Base-by-base conservation (phyloP, 163 green algal genomes). In the Scenedesmus sp. region DNA sequence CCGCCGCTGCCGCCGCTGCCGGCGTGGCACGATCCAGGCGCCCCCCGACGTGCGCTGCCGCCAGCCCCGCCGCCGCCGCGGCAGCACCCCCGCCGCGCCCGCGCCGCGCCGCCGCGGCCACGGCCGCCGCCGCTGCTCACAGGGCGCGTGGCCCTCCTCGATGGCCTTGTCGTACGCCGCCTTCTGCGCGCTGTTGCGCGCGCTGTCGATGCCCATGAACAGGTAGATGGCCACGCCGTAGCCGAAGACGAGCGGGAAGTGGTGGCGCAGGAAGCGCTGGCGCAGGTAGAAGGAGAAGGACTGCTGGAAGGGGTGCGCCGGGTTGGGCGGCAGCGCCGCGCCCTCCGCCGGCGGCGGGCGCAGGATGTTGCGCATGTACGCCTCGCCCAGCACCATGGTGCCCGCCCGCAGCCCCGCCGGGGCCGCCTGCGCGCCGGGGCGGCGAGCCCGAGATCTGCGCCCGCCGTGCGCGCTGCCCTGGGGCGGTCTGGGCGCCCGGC, bases 231-330 rank as follows among this genome's bases (percentile, higher is more conserved):
- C 75, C 33, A 89, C 86, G n/a, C 26, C 77, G 50, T 78, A 83
- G n/a, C 77, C 77, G 28, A 77, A 44, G 18, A 77, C 58, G 4
- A 83, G 58, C 14, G 77, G 45, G 4, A 22, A 57, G 29, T 83
- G 77, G 66, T 83, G 44, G 66, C 78, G 78, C 22, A 78, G 26
- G 20, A 83, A 83, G 13, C 77, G 77, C 58, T 83, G 66, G 48
- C 77, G 62, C 20, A 83, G 62, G 66, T 83, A 83, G 47, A 75
- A 83, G 67, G 77, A 84, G 39, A 88, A 87, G 76, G 63, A 83
- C 58, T 76, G 86, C 77, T 91, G 86, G 57, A 89, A 91, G 3
- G 86, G 86, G 63, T 91, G 86, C 26, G 82, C 45, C n/a, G 84
- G 75, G 70, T 89, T 89, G 28, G 50, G 36, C 5, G 84, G 82